Conservation (phyloP, 257 asterid species). For the Ligustrum vulgare region DNA sequence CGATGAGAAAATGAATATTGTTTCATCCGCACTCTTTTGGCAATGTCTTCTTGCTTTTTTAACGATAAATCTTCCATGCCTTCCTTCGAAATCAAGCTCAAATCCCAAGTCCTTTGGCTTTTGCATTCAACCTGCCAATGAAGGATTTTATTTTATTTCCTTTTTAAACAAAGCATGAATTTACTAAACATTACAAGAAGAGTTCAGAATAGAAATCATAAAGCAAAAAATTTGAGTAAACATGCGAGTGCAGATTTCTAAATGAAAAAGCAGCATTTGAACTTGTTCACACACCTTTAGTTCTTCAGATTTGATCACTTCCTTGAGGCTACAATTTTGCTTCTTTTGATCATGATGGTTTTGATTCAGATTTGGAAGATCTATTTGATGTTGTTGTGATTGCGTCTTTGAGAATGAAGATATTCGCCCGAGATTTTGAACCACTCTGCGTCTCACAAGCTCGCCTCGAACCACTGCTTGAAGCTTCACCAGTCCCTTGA, state of each 20-base stretch:
- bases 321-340: constrained; percentile 35
- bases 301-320: constrained; percentile 44
- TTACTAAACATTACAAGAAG: neutral
- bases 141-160: neutral
- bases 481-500: constrained; percentile 76
- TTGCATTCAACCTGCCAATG: constrained; percentile 45
- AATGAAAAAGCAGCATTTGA: neutral
- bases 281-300: constrained; percentile 36
- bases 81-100: constrained; percentile 48
- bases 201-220: neutral
- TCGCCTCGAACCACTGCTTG: constrained; percentile 87
- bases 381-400: constrained; percentile 33
- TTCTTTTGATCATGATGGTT: constrained; percentile 47
- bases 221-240: neutral
- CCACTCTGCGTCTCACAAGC: constrained; percentile 51
- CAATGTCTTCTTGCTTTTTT: constrained; percentile 58
- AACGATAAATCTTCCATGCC: constrained; percentile 52
- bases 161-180: neutral
- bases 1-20: constrained; percentile 75
- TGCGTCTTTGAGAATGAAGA: constrained; percentile 23
- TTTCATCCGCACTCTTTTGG: constrained; percentile 74
- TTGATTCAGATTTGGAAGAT: constrained; percentile 44
- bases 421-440: constrained; percentile 26
- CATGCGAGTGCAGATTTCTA: neutral
- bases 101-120: constrained; percentile 58